Conservation (phyloP, 805 yeast genomes). For the Komagataella ulmi region DNA sequence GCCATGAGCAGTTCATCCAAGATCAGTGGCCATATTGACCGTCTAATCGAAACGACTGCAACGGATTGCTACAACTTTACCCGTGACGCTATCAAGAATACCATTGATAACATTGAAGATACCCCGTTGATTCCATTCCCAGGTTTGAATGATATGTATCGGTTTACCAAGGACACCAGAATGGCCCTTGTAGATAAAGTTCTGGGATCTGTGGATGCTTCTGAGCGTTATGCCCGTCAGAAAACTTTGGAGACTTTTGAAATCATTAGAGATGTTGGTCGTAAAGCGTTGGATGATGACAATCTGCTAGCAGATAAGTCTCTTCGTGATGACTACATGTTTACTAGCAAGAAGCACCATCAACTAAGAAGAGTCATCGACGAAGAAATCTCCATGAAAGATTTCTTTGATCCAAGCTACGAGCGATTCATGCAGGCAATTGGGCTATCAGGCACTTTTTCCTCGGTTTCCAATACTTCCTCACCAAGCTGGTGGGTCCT, state of each 20-base stretch:
- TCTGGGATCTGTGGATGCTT: slow-evolving; percentile 42
- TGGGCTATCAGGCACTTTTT: slow-evolving; percentile 17
- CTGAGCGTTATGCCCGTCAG: slow-evolving; percentile 60
- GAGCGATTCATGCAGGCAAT: slow-evolving; percentile 41
- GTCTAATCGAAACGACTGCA: slow-evolving; percentile 46
- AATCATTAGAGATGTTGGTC: slow-evolving; percentile 50
- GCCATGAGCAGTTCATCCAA: slow-evolving; percentile 36
- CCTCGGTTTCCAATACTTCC: not conserved
- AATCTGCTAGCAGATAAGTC: slow-evolving; percentile 38
- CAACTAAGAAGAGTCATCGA: slow-evolving; percentile 41
- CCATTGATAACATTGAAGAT: slow-evolving; percentile 29
- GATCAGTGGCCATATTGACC: slow-evolving; percentile 46
- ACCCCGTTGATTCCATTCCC: slow-evolving; percentile 30
- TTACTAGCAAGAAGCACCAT: slow-evolving; percentile 53
- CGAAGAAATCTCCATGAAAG: slow-evolving; percentile 49
- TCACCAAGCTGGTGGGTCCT: not conserved
- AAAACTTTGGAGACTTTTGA: slow-evolving; percentile 49
- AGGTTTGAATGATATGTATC: slow-evolving; percentile 52
- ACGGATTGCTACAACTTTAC: slow-evolving; percentile 49
- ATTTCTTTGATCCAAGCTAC: slow-evolving; percentile 67
- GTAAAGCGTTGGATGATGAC: slow-evolving; percentile 48
- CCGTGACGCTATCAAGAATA: slow-evolving; percentile 32
- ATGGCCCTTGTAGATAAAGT: slow-evolving; percentile 51
- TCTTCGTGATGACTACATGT: slow-evolving; percentile 72
- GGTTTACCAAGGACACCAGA: slow-evolving; percentile 62